Evolutionary conservation across 345 rosid species (phyloP).

Genomic region (Erucastrum elatum): DNA sequence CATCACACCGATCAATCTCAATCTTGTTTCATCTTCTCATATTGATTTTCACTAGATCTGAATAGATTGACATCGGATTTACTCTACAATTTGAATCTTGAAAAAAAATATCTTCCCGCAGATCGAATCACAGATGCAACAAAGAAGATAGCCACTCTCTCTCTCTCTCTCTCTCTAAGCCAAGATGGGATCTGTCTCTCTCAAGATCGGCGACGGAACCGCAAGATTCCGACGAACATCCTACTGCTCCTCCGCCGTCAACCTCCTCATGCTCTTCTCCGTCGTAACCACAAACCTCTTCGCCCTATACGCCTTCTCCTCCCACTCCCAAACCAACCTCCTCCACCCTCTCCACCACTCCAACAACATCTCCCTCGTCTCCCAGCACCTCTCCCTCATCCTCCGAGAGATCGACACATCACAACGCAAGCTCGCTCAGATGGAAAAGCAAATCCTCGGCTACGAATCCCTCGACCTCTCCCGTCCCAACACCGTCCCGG

Average conservation of each 20-base stretch:
- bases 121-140: conserved; percentile 25
- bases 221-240: conserved; percentile 84
- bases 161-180: too few species aligned
- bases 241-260: conserved; percentile 74
- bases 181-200: conserved; percentile 82
- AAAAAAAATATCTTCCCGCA: not conserved
- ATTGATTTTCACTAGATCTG: not conserved
- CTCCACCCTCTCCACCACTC: conserved; percentile 25
- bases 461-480: conserved; percentile 80
- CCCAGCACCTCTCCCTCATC: conserved; percentile 81
- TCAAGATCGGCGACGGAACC: conserved; percentile 94
- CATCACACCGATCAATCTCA: too few species aligned
- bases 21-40: not conserved
- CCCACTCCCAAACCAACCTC: conserved; percentile 34
- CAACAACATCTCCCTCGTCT: conserved; percentile 75
- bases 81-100: not conserved
- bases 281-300: conserved; percentile 86
- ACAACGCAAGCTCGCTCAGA: conserved; percentile 77
- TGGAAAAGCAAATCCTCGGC: conserved; percentile 87
- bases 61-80: not conserved
- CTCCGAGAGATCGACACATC: conserved; percentile 82
- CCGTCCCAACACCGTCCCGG: conserved; percentile 74
- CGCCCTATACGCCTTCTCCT: conserved; percentile 90
- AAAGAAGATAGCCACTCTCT: too few species aligned
- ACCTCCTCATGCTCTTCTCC: conserved; percentile 91